phyloP scores from a whole-genome alignment of 2,329 filamentous ascomycete genomes.

The Colletotrichum sp. region DNA sequence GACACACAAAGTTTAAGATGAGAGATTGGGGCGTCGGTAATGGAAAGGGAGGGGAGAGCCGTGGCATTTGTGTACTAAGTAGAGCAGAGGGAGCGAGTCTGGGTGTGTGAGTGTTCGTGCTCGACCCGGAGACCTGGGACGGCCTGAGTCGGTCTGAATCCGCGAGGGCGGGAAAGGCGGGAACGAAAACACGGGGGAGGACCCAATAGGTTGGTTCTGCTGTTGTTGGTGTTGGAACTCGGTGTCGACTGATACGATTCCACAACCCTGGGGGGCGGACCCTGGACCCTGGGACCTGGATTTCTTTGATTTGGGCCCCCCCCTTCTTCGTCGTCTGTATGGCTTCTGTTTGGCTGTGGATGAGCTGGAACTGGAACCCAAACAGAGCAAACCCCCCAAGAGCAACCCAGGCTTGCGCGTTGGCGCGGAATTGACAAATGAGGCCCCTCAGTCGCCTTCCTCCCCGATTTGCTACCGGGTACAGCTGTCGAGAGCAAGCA shows the following conservation, averaged over 20 bases:
- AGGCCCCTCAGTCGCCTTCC: conserved; percentile 6
- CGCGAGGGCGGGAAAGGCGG: conserved; percentile 19
- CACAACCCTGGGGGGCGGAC: background rate
- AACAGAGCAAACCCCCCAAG: background rate
- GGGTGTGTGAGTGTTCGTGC: background rate
- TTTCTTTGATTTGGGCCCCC: background rate
- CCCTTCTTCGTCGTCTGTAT: background rate
- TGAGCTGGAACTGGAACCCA: background rate
- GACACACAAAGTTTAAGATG: background rate
- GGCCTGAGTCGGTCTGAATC: conserved; percentile 16
- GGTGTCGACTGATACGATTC: conserved; percentile 7
- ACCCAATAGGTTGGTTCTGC: conserved; percentile 16
- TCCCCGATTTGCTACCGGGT: conserved; percentile 17
- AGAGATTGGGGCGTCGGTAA: background rate
- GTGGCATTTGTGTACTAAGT: background rate
- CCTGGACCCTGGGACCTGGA: conserved; percentile 15
- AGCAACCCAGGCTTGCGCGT: background rate
- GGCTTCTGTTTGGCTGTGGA: background rate
- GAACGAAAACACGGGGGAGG: conserved; percentile 18
- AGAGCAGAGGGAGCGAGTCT: background rate
- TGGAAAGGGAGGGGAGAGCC: background rate
- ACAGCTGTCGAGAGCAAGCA: background rate
- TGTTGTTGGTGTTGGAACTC: conserved; percentile 3
- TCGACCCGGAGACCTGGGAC: conserved; percentile 11
- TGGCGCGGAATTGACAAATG: background rate